phyloP scores from a whole-genome alignment of 2,329 filamentous ascomycete genomes.

The Colletotrichum costaricense region DNA sequence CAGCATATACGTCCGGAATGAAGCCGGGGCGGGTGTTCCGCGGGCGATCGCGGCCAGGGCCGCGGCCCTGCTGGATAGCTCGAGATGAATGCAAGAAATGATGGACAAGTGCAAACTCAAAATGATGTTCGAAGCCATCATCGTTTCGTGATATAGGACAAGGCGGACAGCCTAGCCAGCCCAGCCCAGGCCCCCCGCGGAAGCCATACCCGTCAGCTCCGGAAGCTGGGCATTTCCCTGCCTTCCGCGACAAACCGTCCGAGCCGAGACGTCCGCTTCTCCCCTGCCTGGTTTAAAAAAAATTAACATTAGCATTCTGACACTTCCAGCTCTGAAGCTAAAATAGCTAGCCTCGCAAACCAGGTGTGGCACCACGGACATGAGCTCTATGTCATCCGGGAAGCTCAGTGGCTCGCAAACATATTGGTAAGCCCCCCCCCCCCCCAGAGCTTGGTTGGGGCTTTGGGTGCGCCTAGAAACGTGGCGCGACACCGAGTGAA shows the following conservation, averaged over 20 bases:
- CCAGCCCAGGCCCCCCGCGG: too few species aligned
- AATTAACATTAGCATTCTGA: background rate
- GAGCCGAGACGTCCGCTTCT: background rate
- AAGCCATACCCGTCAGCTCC: background rate
- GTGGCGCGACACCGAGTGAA: constrained; percentile 12
- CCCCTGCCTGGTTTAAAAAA: too few species aligned
- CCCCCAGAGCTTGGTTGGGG: background rate
- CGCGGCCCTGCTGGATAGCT: background rate
- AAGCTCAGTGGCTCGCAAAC: background rate
- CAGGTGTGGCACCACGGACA: background rate
- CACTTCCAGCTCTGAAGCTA: background rate
- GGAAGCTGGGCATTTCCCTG: background rate
- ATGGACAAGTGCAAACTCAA: constrained; percentile 6
- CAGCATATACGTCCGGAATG: constrained; percentile 4
- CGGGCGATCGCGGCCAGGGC: constrained; percentile 4
- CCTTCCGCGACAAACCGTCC: background rate
- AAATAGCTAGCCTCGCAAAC: background rate
- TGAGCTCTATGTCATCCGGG: background rate
- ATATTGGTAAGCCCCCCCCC: background rate
- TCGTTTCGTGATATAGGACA: background rate
- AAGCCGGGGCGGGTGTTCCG: constrained; percentile 18
- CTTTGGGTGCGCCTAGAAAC: background rate
- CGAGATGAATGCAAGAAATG: background rate
- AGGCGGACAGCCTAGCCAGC: background rate
- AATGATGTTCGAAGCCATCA: background rate